These are phyloP conservation scores for Batkoa obscura DNA, from an alignment of 371 early-diverging fungal genomes.

Conservation along the genomic window DNA sequence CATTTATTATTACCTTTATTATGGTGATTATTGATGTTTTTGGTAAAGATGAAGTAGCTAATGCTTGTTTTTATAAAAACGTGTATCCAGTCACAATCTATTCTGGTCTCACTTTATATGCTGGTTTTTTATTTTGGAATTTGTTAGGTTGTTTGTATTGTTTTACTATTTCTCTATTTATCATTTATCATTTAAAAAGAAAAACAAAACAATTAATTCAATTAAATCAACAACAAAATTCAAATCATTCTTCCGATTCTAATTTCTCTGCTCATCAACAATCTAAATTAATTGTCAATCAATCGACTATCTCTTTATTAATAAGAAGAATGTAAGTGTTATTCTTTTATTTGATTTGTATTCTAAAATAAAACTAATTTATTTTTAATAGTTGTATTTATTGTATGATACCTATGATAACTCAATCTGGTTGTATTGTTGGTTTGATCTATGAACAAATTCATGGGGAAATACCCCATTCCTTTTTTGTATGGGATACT, in stretches of 20 bases:
- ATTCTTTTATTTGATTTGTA: no score
- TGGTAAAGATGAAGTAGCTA: background rate
- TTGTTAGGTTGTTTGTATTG: background rate
- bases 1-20: background rate
- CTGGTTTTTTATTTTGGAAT: background rate
- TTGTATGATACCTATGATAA: background rate
- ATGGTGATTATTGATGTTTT: background rate
- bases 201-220: background rate
- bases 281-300: background rate
- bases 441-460: background rate
- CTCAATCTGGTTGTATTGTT: background rate
- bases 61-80: background rate
- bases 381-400: background rate
- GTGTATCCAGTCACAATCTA: background rate
- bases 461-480: background rate
- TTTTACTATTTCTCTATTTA: background rate
- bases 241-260: no score
- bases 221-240: no score
- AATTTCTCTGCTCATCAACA: background rate
- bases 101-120: background rate
- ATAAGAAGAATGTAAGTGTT: no score
- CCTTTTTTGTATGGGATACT: background rate
- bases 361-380: no score
- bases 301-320: no score
- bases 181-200: background rate